phyloP scores from a whole-genome alignment of 2,329 filamentous ascomycete genomes.

The Thermoascus crustaceus region DNA sequence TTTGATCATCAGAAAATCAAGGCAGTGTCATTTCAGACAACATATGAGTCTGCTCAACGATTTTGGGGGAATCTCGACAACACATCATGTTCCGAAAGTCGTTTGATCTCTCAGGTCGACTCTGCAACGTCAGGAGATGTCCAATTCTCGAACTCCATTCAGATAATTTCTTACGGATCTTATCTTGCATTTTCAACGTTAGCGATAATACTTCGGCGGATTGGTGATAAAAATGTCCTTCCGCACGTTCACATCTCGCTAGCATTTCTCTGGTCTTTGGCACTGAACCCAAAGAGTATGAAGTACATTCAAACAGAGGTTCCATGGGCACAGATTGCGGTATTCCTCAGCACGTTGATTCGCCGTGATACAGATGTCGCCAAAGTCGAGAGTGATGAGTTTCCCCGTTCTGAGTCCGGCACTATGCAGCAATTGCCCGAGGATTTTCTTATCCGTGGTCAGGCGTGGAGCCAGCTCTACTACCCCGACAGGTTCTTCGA shows the following conservation, averaged over 20 bases:
- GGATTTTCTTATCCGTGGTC: slow-evolving; percentile 50
- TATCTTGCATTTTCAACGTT: slow-evolving; percentile 37
- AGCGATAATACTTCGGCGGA: slow-evolving; percentile 37
- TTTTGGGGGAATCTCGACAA: slow-evolving; percentile 12
- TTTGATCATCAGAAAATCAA: slow-evolving; percentile 16
- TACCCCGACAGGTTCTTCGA: slow-evolving; percentile 47
- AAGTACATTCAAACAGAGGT: slow-evolving; percentile 35
- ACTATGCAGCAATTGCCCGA: slow-evolving; percentile 46
- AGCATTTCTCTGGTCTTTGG: slow-evolving; percentile 43
- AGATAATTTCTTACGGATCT: slow-evolving; percentile 30
- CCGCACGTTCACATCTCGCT: slow-evolving; percentile 49
- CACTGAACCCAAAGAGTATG: slow-evolving; percentile 29
- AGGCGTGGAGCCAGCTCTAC: slow-evolving; percentile 43
- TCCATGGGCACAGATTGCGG: slow-evolving; percentile 44
- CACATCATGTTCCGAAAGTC: not conserved
- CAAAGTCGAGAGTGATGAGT: slow-evolving; percentile 30
- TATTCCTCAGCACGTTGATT: slow-evolving; percentile 47
- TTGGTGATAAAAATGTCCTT: slow-evolving; percentile 45
- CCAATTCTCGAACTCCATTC: slow-evolving; percentile 12
- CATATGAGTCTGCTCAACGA: slow-evolving; percentile 14
- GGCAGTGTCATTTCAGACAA: slow-evolving; percentile 8
- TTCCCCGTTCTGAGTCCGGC: slow-evolving; percentile 35
- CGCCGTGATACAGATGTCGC: slow-evolving; percentile 28
- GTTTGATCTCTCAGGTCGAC: slow-evolving; percentile 1
- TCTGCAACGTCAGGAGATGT: not conserved